Evolutionary conservation across 257 asterid genomes (phyloP).

Genomic region (Osmanthus fragrans): DNA sequence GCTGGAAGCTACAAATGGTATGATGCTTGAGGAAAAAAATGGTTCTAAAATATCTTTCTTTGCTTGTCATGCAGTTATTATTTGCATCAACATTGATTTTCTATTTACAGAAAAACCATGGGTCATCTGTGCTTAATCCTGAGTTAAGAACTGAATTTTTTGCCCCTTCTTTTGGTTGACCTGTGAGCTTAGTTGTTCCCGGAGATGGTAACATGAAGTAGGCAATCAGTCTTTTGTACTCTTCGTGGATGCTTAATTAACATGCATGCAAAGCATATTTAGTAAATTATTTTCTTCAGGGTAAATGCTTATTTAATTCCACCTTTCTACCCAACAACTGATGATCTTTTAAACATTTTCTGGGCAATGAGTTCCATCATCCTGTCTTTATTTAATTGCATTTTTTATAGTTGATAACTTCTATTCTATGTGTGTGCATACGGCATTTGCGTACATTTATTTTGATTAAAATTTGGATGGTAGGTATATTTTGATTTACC

Average conservation of each 20-base stretch:
- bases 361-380: not conserved
- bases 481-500: conserved; percentile 61
- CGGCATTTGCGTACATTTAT: not conserved
- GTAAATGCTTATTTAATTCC: not conserved
- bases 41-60: not conserved
- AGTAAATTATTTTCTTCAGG: conserved; percentile 4
- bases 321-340: conserved; percentile 3
- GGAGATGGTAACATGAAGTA: not conserved
- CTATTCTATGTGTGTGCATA: not conserved
- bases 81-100: not conserved
- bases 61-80: not conserved
- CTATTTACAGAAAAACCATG: not conserved
- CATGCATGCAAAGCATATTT: not conserved
- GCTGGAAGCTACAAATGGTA: conserved; percentile 73
- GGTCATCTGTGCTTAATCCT: not conserved
- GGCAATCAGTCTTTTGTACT: not conserved
- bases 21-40: conserved; percentile 5
- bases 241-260: not conserved
- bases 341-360: not conserved
- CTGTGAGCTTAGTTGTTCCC: not conserved
- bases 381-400: not conserved
- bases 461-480: conserved; percentile 26
- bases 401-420: not conserved
- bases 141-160: not conserved
- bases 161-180: not conserved